Base-by-base conservation (phyloP, 108 stramenopile genomes). In the Thalassiosira profunda region DNA sequence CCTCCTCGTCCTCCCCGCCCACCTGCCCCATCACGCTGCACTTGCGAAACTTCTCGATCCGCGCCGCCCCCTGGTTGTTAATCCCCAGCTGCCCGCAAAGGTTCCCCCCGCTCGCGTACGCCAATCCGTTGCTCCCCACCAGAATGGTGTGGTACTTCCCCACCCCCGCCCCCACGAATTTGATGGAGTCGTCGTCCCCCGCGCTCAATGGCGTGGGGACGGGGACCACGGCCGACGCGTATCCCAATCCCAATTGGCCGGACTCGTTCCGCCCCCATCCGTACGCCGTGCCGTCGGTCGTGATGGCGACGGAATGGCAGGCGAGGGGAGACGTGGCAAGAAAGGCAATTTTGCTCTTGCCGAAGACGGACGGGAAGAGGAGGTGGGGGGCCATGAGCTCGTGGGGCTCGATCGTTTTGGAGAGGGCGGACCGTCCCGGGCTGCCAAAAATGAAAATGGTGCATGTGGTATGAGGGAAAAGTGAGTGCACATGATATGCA, bases 211-310 rank as follows among this genome's bases (percentile, higher is more conserved):
- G 28, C 6, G 82, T 76, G 26, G 83, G 84, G 1, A 42, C 9
- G 17, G 67, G 60, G 0, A 81, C 83, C 35, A 65, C 63, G 21
- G 63, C 45, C 9, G 69, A 75, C 10, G 66, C 44, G 69, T 36
- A 63, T 0, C 79, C 67, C 8, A 58, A 46, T 10, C 80, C 70
- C 61, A 80, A 42, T 69, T 89, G 87, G 11, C 71, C 59, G 0
- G 67, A 41, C 62, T 89, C 86, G 58, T 89, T 88, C 44, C 95
- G 79, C 37, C 95, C 95, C 95, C 95, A 96, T 3, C 86, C 92
- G 55, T 89, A 96, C 11, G 83, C 82, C 46, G 51, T 59, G 15
- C 91, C 86, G 33, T 76, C 59, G 41, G 58, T 41, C 38, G 74
- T 81, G 11, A 93, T 74, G 6, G 87, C 92, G 36, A 96, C 70